Evolutionary conservation across 176 grass and related monocot species (phyloP).

Genomic region (Phragmites australis): DNA sequence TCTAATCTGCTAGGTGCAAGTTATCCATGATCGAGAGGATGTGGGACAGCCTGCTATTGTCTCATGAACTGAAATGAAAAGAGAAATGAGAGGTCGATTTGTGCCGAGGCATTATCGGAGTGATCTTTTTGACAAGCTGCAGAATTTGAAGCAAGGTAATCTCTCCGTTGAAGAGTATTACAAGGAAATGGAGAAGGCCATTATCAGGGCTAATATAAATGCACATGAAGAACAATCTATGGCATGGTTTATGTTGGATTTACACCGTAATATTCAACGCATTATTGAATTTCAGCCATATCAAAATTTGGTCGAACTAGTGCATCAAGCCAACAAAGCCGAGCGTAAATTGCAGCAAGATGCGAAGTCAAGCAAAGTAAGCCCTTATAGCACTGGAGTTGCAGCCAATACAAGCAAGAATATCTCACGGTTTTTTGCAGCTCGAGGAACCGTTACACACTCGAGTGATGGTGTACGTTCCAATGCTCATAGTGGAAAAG

Average conservation of each 20-base stretch:
- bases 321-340: background rate
- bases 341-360: background rate
- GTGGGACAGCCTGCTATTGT: background rate
- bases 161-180: background rate
- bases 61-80: background rate
- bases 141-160: background rate
- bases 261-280: background rate
- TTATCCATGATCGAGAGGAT: background rate
- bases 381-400: no score
- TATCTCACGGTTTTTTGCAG: no score
- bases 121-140: background rate
- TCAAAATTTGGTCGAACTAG: background rate
- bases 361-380: background rate
- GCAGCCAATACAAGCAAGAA: no score
- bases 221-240: conserved; percentile 2
- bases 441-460: no score
- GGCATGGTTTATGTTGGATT: background rate
- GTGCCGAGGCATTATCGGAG: background rate
- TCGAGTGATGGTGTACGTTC: no score
- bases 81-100: background rate
- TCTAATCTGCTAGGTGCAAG: background rate
- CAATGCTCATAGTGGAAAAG: background rate
- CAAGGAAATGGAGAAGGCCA: background rate
- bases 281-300: background rate
- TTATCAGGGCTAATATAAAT: background rate